Evolutionary conservation across 169 alveolate genomes (phyloP).

Genomic region (Eimeria nieschulzi): DNA sequence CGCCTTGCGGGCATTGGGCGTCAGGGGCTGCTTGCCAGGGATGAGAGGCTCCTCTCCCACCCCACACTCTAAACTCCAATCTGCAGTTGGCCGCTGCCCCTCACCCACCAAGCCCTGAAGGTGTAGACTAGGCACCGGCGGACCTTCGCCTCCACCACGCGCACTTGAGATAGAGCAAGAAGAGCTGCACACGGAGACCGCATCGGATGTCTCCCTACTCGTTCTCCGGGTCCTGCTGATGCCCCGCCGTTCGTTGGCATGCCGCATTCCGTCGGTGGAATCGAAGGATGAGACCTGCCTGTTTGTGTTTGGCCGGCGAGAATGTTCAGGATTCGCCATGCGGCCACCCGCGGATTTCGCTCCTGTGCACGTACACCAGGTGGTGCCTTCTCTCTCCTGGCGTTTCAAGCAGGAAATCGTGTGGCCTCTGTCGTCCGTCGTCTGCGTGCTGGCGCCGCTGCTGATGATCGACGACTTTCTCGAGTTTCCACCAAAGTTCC

Average conservation of each 20-base stretch:
- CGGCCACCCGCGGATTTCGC: not conserved
- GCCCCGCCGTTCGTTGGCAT: too few species aligned
- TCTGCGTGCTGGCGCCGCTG: not conserved
- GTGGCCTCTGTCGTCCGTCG: not conserved
- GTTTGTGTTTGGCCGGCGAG: too few species aligned
- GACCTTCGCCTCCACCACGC: too few species aligned
- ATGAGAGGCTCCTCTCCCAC: not conserved
- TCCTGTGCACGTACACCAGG: slow-evolving; percentile 10
- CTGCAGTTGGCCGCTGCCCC: not conserved
- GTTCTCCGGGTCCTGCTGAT: too few species aligned
- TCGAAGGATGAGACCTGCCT: too few species aligned
- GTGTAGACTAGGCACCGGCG: not conserved
- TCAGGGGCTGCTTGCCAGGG: not conserved
- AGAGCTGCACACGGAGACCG: too few species aligned
- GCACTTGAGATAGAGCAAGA: too few species aligned
- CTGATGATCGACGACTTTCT: not conserved
- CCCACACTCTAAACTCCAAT: not conserved
- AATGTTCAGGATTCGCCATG: not conserved
- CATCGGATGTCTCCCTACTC: too few species aligned
- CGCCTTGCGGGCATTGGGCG: not conserved
- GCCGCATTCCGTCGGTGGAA: too few species aligned
- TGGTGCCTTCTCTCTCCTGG: slow-evolving; percentile 14
- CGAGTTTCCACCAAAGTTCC: not conserved
- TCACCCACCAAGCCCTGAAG: not conserved
- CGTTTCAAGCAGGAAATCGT: not conserved